Percentiles rank a stretch among this genome's conserved stretches.
phyloP scores from a whole-genome alignment of 257 asterid species.

The Galeopsis tetrahit region DNA sequence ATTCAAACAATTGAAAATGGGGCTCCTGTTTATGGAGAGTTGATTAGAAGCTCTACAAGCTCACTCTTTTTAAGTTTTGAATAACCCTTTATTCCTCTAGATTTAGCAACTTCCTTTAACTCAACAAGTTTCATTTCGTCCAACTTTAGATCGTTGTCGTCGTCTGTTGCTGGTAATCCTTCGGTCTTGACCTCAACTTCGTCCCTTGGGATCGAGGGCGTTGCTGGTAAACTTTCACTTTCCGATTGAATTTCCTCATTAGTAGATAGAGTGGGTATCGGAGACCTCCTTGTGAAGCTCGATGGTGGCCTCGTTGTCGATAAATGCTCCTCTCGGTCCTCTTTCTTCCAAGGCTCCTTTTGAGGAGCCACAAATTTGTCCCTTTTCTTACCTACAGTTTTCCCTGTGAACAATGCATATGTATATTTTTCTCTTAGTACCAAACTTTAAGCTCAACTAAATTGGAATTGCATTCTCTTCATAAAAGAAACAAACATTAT shows the following conservation, averaged over 20 bases:
- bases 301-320: slow-evolving; percentile 54
- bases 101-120: slow-evolving; percentile 69
- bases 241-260: slow-evolving; percentile 26
- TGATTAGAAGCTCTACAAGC: slow-evolving; percentile 54
- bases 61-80: slow-evolving; percentile 75
- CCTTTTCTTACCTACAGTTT: slow-evolving; percentile 36
- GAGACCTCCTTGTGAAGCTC: slow-evolving; percentile 60
- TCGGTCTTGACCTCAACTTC: slow-evolving; percentile 22
- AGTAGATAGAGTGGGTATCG: slow-evolving; percentile 44
- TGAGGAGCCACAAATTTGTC: slow-evolving; percentile 26
- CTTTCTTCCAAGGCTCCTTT: slow-evolving; percentile 39
- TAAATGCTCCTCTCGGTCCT: slow-evolving; percentile 36
- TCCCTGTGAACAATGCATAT: slow-evolving; percentile 38
- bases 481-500: slow-evolving; percentile 11
- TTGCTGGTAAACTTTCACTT: slow-evolving; percentile 10
- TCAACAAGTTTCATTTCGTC: slow-evolving; percentile 65
- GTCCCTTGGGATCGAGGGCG: slow-evolving; percentile 29
- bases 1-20: slow-evolving; percentile 7
- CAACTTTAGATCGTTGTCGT: slow-evolving; percentile 35
- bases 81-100: slow-evolving; percentile 72
- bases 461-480: neutral
- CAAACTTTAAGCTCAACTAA: neutral
- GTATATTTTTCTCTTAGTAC: neutral
- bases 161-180: slow-evolving; percentile 12
- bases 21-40: slow-evolving; percentile 23